A percentile compares a stretch with the other conserved stretches of the same genome.
phyloP scores from a whole-genome alignment of 768 basidiomycete species.

The Boletus rubroflammeus region DNA sequence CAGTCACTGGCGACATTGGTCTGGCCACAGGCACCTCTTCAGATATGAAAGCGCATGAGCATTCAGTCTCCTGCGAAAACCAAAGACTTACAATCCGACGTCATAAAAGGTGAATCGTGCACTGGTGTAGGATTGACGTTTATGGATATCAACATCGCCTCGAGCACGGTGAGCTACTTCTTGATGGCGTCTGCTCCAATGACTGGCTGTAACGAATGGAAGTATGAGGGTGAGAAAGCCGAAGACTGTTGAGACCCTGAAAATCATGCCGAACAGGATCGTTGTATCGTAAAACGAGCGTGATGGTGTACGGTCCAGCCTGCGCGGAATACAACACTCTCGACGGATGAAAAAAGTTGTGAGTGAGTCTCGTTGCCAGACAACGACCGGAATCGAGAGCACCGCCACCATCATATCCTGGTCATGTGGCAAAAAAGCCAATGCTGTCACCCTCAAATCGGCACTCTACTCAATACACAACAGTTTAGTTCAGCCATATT shows the following conservation, averaged over 20 bases:
- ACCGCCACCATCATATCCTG: conserved; percentile 6
- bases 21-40: conserved; percentile 56
- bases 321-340: conserved; percentile 1
- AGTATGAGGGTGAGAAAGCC: conserved; percentile 34
- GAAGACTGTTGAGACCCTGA: conserved; percentile 29
- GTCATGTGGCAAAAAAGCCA: neutral
- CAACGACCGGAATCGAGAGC: conserved; percentile 4
- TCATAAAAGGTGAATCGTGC: conserved; percentile 56
- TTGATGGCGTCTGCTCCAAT: conserved; percentile 40
- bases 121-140: conserved; percentile 32
- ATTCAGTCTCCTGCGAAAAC: neutral
- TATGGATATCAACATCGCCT: conserved; percentile 39
- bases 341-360: neutral
- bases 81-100: conserved; percentile 44
- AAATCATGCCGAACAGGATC: conserved; percentile 13
- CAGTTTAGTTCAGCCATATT: neutral
- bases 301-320: conserved; percentile 12
- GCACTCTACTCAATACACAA: neutral
- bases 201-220: conserved; percentile 33
- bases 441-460: no score
- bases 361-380: conserved; percentile 13
- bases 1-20: conserved; percentile 39
- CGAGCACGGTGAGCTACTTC: conserved; percentile 47
- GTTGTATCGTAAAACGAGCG: conserved; percentile 20
- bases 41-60: conserved; percentile 8